Conservation (phyloP, 1,139 yeast species). For the Lodderomyces oxycetoniae region DNA sequence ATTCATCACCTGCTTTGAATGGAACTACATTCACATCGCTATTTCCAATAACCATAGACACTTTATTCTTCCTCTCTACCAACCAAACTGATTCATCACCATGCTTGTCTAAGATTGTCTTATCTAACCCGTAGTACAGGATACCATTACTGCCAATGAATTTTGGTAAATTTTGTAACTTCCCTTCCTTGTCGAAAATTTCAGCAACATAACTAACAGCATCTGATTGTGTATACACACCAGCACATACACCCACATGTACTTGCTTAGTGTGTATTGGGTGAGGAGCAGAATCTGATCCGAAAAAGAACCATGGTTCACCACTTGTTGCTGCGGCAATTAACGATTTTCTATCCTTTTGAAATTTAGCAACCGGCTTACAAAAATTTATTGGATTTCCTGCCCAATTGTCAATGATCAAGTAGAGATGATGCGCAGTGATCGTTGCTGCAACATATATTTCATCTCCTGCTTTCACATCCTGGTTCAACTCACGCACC, state of each 20-base stretch:
- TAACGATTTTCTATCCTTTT: conserved; percentile 74
- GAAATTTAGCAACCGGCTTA: conserved; percentile 95
- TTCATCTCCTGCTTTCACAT: conserved; percentile 26
- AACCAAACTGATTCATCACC: conserved; percentile 40
- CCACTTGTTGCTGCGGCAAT: conserved; percentile 89
- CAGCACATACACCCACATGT: conserved; percentile 89
- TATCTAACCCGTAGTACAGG: conserved; percentile 56
- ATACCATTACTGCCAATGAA: conserved; percentile 78
- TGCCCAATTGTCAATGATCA: conserved; percentile 94
- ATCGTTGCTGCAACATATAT: conserved; percentile 82
- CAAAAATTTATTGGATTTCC: conserved; percentile 93
- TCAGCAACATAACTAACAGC: conserved; percentile 84
- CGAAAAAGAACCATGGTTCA: conserved; percentile 88
- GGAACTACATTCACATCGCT: conserved; percentile 67
- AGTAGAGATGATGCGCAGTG: conserved; percentile 88
- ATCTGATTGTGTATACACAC: conserved; percentile 86
- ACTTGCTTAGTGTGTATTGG: conserved; percentile 73
- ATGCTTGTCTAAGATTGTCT: conserved; percentile 29
- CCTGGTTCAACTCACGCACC: conserved; percentile 60
- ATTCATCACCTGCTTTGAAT: conserved; percentile 76
- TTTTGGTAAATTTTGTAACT: conserved; percentile 59
- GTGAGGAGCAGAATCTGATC: conserved; percentile 98
- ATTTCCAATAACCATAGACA: conserved; percentile 57
- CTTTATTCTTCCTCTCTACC: conserved; percentile 44
- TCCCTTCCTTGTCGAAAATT: conserved; percentile 64